Percentiles rank a stretch among this genome's conserved stretches.
phyloP scores from a whole-genome alignment of 2,329 filamentous ascomycete genomes.

The Ophiocordyceps robertsii region DNA sequence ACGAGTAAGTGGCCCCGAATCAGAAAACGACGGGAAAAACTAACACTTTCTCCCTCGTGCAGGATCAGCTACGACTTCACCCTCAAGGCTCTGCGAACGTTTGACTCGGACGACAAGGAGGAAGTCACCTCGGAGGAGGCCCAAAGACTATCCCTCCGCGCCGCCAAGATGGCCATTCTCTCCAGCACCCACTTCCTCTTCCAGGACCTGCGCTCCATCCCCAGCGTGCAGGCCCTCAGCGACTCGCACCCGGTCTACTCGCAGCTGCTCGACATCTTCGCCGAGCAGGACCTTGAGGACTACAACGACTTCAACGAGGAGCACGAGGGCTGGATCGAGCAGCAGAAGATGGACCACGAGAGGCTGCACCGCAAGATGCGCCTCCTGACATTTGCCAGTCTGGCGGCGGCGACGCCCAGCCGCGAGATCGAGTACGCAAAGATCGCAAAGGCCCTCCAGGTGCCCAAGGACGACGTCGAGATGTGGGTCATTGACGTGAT shows the following conservation, averaged over 20 bases:
- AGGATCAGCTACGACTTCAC: constrained; percentile 55
- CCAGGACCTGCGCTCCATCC: constrained; percentile 68
- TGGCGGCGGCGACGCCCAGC: constrained; percentile 70
- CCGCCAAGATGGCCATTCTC: constrained; percentile 38
- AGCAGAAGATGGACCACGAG: constrained; percentile 57
- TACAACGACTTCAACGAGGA: constrained; percentile 93
- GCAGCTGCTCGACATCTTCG: constrained; percentile 90
- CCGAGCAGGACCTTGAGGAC: constrained; percentile 85
- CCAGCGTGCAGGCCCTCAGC: constrained; percentile 73
- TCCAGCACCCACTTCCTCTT: constrained; percentile 52
- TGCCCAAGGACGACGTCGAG: constrained; percentile 76
- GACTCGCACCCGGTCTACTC: constrained; percentile 76
- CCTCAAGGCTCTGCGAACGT: constrained; percentile 47
- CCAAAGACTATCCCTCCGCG: constrained; percentile 44
- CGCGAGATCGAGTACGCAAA: constrained; percentile 79
- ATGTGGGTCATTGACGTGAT: constrained; percentile 99
- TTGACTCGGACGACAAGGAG: constrained; percentile 40
- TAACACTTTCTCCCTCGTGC: background rate
- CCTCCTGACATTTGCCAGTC: constrained; percentile 79
- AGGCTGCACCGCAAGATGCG: constrained; percentile 90
- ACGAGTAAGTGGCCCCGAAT: constrained; percentile 41
- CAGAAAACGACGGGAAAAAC: background rate
- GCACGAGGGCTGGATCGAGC: constrained; percentile 73
- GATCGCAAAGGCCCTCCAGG: constrained; percentile 75
- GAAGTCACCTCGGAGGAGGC: constrained; percentile 46